Conservation (phyloP, 225 moss, liverwort and hornwort genomes). For the Marchantia polymorpha region DNA sequence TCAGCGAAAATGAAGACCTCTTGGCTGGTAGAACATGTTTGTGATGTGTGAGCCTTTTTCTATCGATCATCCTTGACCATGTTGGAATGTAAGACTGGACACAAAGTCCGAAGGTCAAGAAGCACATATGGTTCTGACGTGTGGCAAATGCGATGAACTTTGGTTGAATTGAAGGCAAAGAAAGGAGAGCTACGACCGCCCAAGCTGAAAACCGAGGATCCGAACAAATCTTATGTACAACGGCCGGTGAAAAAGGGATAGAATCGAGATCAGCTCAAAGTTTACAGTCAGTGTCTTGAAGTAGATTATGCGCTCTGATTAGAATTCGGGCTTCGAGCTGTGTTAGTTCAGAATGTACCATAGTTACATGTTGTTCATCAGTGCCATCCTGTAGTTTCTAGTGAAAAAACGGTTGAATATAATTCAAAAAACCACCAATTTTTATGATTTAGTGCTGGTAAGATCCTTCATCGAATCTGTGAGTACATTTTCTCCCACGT, state of each 20-base stretch:
- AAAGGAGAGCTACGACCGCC: slow-evolving; percentile 94
- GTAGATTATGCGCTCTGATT: not conserved
- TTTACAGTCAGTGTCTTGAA: not conserved
- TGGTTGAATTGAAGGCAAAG: slow-evolving; percentile 42
- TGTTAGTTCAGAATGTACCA: slow-evolving; percentile 30
- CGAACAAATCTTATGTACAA: slow-evolving; percentile 98
- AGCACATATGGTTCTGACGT: not conserved
- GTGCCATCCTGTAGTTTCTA: not conserved
- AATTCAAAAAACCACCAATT: not conserved
- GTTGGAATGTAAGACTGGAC: not conserved
- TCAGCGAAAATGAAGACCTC: too few relatives aligned
- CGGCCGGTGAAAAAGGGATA: slow-evolving; percentile 98
- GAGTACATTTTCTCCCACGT: not conserved
- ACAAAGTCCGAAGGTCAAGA: not conserved
- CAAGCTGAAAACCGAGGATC: slow-evolving; percentile 98
- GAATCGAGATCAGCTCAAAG: slow-evolving; percentile 10
- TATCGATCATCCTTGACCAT: too few relatives aligned
- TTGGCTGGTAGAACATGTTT: not conserved
- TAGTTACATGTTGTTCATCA: slow-evolving; percentile 1
- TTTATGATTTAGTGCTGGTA: not conserved
- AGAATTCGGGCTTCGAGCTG: not conserved
- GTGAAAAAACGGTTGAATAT: not conserved
- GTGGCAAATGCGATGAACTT: not conserved
- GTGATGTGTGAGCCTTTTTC: not conserved
- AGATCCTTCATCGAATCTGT: not conserved